Base-by-base conservation (phyloP, 495 filamentous ascomycete species). In the Xylaria bambusicola region DNA sequence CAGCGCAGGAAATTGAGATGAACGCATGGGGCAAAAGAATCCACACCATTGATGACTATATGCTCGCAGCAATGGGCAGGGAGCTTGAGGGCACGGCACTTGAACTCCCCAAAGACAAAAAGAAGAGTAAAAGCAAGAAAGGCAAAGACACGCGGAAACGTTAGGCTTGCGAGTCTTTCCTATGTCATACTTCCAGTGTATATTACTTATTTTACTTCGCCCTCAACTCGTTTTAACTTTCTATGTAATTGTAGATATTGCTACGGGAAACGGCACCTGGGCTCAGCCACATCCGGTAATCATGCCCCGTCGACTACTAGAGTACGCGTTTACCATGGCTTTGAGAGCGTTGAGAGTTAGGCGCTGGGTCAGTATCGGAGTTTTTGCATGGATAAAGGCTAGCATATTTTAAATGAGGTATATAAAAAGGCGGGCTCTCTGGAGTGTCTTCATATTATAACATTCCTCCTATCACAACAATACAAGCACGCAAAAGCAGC, bases 1-100 rank as follows among this genome's bases (percentile, higher is more conserved):
- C 73, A 2, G 66, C 66, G 6, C 79, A 80, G 45, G 75, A 75
- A 31, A 66, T 77, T 1, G 84, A 86, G 62, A 73, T 74, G 12
- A 86, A 86, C 61, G 77, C 79, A 1, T 80, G 72, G 73, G 80
- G 80, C n/a, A 77, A 78, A 54, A 69, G 66, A 41, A 80, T 86
- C 31, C 80, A 84, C 60, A 82, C 66, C 0, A 81, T 95, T 26
- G 93, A 98, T 66, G 90, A 93, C 41, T 96, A 91, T 68, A 90
- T 98, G 84, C 74, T 97, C 54, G 76, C 78, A 26, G 84, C 84
- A 59, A 88, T 95, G 84, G 81, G 89, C 60, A 86, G 80, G 78
- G 85, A 92, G 69, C 78, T 94, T 48, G 86, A 88, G 65, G 86
- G 89, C 56, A 87, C 92, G 56, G 86, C 89, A 26, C 80, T 96